Conservation (phyloP, 2,329 filamentous ascomycete species). For the Onygena corvina region DNA sequence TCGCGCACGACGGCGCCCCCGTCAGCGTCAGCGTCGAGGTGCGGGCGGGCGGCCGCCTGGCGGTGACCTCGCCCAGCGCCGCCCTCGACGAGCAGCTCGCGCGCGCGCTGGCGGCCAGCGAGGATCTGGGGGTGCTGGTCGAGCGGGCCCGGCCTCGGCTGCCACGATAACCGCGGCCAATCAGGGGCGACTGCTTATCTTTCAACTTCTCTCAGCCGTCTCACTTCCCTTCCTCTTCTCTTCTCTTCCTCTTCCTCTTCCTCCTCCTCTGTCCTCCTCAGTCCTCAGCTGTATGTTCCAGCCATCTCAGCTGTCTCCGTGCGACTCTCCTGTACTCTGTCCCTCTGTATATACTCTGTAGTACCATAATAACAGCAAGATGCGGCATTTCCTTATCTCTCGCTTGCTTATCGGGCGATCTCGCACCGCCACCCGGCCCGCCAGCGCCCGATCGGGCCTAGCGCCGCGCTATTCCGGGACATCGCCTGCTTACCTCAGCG, state of each 20-base stretch:
- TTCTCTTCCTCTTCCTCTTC: background rate
- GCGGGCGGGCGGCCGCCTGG: slow-evolving; percentile 6
- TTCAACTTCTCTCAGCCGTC: slow-evolving; percentile 6
- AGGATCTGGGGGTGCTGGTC: slow-evolving; percentile 34
- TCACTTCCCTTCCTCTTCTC: slow-evolving; percentile 8
- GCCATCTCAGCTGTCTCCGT: background rate
- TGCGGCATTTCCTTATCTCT: slow-evolving; percentile 5
- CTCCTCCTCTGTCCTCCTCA: background rate
- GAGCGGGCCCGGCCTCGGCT: slow-evolving; percentile 32
- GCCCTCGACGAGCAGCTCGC: slow-evolving; percentile 23
- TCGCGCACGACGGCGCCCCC: background rate
- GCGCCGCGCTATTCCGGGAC: background rate
- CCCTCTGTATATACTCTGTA: too few species aligned
- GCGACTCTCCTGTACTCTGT: too few species aligned
- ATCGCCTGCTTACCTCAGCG: slow-evolving; percentile 3
- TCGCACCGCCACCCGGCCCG: slow-evolving; percentile 7
- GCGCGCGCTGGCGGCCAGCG: slow-evolving; percentile 32
- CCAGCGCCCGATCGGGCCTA: background rate
- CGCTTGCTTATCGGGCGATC: background rate
- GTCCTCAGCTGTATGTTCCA: too few species aligned
- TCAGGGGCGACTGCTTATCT: background rate
- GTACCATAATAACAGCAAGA: too few species aligned
- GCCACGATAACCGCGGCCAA: background rate
- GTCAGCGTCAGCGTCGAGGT: slow-evolving; percentile 4
- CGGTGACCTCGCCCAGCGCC: slow-evolving; percentile 9